These are phyloP conservation scores for Didymella keratinophila DNA, from an alignment of 2,329 filamentous ascomycete species.

Conservation along the genomic window DNA sequence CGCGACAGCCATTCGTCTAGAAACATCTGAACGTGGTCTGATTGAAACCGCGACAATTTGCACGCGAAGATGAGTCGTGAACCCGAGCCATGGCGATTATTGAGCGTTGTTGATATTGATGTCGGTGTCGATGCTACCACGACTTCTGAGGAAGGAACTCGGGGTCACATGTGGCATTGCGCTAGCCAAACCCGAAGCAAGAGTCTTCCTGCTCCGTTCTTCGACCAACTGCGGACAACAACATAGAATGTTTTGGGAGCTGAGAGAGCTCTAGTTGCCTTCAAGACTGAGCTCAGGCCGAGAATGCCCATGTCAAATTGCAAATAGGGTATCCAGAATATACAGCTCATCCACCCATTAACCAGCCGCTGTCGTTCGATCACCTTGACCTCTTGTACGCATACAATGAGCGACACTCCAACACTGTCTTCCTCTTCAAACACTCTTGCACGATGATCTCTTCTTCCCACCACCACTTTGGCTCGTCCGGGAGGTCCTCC, in stretches of 20 bases:
- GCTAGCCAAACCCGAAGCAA: constrained; percentile 1
- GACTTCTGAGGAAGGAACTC: background rate
- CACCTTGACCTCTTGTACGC: constrained; percentile 42
- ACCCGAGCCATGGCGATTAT: background rate
- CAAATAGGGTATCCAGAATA: constrained; percentile 20
- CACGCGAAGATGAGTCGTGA: background rate
- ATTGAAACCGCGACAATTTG: constrained; percentile 4
- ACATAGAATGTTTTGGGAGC: background rate
- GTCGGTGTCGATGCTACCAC: background rate
- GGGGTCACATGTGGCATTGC: constrained; percentile 7
- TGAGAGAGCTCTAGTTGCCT: background rate
- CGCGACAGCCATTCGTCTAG: constrained; percentile 11
- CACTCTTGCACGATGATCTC: constrained; percentile 49
- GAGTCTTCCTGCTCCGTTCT: background rate
- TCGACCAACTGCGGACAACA: background rate
- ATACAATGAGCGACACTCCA: constrained; percentile 49
- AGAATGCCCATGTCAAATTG: background rate
- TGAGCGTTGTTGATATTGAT: background rate
- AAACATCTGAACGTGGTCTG: constrained; percentile 9
- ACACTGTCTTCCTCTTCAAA: constrained; percentile 44
- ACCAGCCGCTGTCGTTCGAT: background rate
- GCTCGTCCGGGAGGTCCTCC: constrained; percentile 38
- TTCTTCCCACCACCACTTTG: constrained; percentile 52
- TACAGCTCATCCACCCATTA: constrained; percentile 9
- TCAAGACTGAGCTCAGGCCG: background rate